These are phyloP conservation scores for Stagonosporopsis chrysanthemi DNA, from an alignment of 2,329 filamentous ascomycete species.

Conservation along the genomic window DNA sequence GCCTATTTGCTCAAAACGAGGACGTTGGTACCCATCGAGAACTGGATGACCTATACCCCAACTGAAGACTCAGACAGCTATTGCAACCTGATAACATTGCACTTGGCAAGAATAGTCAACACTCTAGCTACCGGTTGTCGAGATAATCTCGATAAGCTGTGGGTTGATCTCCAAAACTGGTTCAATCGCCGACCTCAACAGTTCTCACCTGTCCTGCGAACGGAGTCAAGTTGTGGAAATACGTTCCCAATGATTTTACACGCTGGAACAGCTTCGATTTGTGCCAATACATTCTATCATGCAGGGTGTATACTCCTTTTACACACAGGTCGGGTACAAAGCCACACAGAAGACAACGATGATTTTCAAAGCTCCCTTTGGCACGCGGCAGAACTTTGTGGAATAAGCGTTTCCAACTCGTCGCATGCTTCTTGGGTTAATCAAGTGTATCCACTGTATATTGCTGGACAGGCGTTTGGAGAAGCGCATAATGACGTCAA, in stretches of 20 bases:
- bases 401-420: neutral
- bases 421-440: slow-evolving; percentile 6
- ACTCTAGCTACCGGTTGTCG: neutral
- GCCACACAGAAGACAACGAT: neutral
- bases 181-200: neutral
- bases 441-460: slow-evolving; percentile 2
- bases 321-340: neutral
- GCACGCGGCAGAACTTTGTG: slow-evolving; percentile 3
- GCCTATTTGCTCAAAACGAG: neutral
- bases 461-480: neutral
- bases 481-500: neutral
- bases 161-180: neutral
- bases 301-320: neutral
- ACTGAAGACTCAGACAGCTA: neutral
- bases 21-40: neutral
- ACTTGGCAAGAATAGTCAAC: neutral
- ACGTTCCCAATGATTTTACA: neutral
- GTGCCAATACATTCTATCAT: neutral
- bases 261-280: neutral
- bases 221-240: neutral
- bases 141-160: neutral
- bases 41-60: neutral
- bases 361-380: neutral
- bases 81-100: neutral
- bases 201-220: neutral